These are phyloP conservation scores for Pichia sp. DNA, from an alignment of 1,139 yeast species.

Conservation along the genomic window DNA sequence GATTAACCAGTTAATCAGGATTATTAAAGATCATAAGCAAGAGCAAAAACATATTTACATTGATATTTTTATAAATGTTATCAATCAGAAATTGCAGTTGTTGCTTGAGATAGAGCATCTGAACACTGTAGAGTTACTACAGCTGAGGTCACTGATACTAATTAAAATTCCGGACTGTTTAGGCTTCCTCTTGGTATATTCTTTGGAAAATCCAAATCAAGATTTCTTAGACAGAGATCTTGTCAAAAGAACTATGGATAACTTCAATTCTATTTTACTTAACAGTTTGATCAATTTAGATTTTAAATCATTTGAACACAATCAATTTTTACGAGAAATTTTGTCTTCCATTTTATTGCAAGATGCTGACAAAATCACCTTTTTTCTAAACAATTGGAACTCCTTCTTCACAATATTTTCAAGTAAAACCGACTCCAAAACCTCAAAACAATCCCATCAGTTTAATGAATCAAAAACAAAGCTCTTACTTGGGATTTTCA, in stretches of 20 bases:
- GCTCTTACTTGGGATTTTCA: neutral
- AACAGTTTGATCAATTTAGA: too few relatives aligned
- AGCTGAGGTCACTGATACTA: neutral
- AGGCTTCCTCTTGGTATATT: conserved; percentile 2
- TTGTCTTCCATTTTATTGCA: too few relatives aligned
- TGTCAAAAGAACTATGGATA: too few relatives aligned
- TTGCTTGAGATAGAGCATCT: too few relatives aligned
- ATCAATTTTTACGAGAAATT: too few relatives aligned
- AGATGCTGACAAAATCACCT: too few relatives aligned
- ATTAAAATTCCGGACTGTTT: conserved; percentile 2
- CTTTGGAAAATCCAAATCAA: conserved; percentile 1
- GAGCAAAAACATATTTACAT: conserved; percentile 1
- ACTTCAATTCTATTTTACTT: too few relatives aligned
- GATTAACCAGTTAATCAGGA: conserved; percentile 3
- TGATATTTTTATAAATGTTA: conserved; percentile 1
- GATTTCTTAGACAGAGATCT: neutral
- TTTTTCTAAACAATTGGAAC: too few relatives aligned
- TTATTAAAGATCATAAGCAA: neutral
- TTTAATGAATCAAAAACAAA: neutral
- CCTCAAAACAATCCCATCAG: neutral
- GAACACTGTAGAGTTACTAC: too few relatives aligned
- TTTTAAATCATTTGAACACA: too few relatives aligned
- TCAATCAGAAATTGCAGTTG: neutral
- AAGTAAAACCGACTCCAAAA: neutral
- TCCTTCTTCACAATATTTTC: neutral